A percentile compares a stretch with the other conserved stretches of the same genome.
Conservation (phyloP, 768 basidiomycete genomes). For the Holtermanniella nyarrowii region DNA sequence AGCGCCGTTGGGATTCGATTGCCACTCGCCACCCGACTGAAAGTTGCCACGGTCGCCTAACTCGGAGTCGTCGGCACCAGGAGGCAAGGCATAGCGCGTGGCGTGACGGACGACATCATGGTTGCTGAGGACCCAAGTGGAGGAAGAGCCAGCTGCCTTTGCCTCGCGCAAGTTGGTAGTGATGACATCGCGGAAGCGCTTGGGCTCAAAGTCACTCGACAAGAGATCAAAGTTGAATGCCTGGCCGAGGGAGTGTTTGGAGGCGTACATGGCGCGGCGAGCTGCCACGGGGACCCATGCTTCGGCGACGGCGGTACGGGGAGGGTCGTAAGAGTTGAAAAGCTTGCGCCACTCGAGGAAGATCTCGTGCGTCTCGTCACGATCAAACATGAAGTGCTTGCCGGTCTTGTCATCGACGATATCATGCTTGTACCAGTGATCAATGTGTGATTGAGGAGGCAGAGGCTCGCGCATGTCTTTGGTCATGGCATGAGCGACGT, state of each 20-base stretch:
- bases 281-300: slow-evolving; percentile 24
- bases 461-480: slow-evolving; percentile 20
- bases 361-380: slow-evolving; percentile 26
- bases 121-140: slow-evolving; percentile 31
- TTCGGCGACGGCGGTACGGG: slow-evolving; percentile 29
- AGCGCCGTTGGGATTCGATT: slow-evolving; percentile 1
- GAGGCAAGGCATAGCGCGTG: slow-evolving; percentile 21
- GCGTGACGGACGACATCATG: slow-evolving; percentile 25
- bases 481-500: slow-evolving; percentile 25
- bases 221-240: slow-evolving; percentile 33
- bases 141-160: slow-evolving; percentile 9
- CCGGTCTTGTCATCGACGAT: no score
- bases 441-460: no score
- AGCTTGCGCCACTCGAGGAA: slow-evolving; percentile 29
- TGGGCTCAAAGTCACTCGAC: slow-evolving; percentile 15
- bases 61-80: slow-evolving; percentile 2
- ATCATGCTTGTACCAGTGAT: no score
- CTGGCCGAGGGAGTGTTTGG: slow-evolving; percentile 25
- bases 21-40: slow-evolving; percentile 9
- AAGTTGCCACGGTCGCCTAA: slow-evolving; percentile 1
- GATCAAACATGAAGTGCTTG: slow-evolving; percentile 20
- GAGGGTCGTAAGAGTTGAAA: slow-evolving; percentile 30
- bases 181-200: slow-evolving; percentile 18
- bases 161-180: slow-evolving; percentile 7
- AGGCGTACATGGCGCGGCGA: slow-evolving; percentile 23